These are phyloP conservation scores for Hypoxylon sp. DNA, from an alignment of 2,329 filamentous ascomycete genomes.

Conservation along the genomic window DNA sequence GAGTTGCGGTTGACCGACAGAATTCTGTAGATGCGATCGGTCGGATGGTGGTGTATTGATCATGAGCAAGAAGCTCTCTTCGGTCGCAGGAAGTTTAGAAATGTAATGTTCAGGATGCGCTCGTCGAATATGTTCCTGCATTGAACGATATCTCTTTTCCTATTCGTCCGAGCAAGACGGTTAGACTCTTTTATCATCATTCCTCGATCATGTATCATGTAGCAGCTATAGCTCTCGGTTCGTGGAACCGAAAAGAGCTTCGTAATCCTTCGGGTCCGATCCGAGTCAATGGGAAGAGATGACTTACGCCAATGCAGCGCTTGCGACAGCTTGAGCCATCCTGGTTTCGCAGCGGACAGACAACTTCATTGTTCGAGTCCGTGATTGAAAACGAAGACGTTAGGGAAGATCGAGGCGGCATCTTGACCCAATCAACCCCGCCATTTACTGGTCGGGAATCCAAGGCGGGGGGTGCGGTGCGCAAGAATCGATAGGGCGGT, in stretches of 20 bases:
- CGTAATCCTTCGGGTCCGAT: slow-evolving; percentile 9
- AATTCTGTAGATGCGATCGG: slow-evolving; percentile 60
- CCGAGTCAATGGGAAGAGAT: slow-evolving; percentile 32
- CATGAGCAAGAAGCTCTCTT: slow-evolving; percentile 98
- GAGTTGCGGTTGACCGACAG: slow-evolving; percentile 43
- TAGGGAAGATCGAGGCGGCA: slow-evolving; percentile 88
- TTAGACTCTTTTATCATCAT: slow-evolving; percentile 30
- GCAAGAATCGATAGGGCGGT: slow-evolving; percentile 35
- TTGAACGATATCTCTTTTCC: slow-evolving; percentile 96
- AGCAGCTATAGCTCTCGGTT: slow-evolving; percentile 4
- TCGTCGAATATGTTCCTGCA: slow-evolving; percentile 98
- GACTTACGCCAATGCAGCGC: slow-evolving; percentile 95
- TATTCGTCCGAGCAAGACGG: slow-evolving; percentile 52
- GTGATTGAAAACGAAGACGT: slow-evolving; percentile 92
- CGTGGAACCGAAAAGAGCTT: slow-evolving; percentile 15
- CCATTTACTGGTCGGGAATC: slow-evolving; percentile 59
- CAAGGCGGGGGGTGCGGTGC: slow-evolving; percentile 45
- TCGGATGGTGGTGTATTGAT: slow-evolving; percentile 87
- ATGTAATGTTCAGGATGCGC: slow-evolving; percentile 98
- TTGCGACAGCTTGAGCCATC: slow-evolving; percentile 98
- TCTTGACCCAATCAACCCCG: slow-evolving; percentile 64
- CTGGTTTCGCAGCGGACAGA: slow-evolving; percentile 94
- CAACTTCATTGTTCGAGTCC: slow-evolving; percentile 93
- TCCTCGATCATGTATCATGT: background rate
- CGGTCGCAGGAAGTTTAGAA: slow-evolving; percentile 94